Base-by-base conservation (phyloP, 768 basidiomycete genomes). In the Astraeus odoratus region DNA sequence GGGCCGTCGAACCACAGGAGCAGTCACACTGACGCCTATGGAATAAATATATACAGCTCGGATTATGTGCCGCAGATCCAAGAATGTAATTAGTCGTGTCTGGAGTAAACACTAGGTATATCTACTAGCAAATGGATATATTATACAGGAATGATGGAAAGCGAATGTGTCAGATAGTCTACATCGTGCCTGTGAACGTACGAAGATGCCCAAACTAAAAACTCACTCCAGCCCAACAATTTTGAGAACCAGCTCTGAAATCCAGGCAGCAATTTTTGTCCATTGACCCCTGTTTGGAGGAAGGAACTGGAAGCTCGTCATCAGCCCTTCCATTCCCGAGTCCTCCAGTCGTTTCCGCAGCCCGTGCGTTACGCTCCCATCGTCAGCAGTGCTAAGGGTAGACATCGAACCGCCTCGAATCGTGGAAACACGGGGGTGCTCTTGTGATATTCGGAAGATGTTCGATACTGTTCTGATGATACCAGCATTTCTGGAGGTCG, bases 391-490 rank as follows among this genome's bases (percentile, higher is more conserved):
- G 51, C 71, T 75, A 37, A 88, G 64, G 0, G 83, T 84, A 18
- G 84, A 80, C 37, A 75, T 68, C 4, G 88, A 86, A 10, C 70
- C 74, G 4, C 63, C 57, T 22, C 72, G 71, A 27, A 69, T 63
- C 15, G 67, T 55, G 15, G 64, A 60, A n/a, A 58, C 58, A 42
- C 67, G 72, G 36, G 63, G 60, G 42, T 70, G 60, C 47, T 86
- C 83, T 49, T 83, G 68, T 7, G 83, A 76, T 24, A 83, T 70
- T 15, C 81, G 77, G 70, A 87, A 88, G 43, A 91, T 77, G 48
- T 72, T 80, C n/a, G 86, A 84, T 23, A 80, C 82, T 9, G 81
- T 75, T 31, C 73, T 73, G 47, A 90, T 77, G 54, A 90, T 82
- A 2, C 70, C 67, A 9, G 86, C 70, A 51, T 86, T 90, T 13